phyloP scores from a whole-genome alignment of 176 grass and related monocot species.

The Carex parvula region DNA sequence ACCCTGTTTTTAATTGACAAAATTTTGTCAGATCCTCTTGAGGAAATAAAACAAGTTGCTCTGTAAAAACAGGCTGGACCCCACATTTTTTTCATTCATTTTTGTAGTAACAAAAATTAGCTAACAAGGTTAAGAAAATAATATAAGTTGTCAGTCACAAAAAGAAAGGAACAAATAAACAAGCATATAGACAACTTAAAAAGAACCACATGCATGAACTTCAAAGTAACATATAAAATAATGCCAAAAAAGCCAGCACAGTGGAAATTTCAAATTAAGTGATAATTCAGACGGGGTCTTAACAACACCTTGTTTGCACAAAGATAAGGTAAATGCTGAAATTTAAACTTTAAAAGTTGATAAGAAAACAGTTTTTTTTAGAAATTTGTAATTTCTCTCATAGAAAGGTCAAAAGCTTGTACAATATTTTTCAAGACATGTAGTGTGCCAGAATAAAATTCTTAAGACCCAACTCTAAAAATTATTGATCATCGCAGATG shows the following conservation, averaged over 20 bases:
- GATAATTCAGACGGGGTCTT: neutral
- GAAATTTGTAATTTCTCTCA: neutral
- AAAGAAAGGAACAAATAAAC: neutral
- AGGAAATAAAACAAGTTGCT: neutral
- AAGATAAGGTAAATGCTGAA: neutral
- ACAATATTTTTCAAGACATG: neutral
- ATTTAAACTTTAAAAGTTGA: neutral
- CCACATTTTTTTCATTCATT: neutral
- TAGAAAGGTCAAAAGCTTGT: neutral
- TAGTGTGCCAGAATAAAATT: neutral
- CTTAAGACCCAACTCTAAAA: neutral
- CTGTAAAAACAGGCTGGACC: neutral
- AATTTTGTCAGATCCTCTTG: neutral
- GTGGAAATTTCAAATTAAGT: neutral
- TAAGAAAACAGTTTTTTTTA: neutral
- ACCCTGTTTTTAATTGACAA: neutral
- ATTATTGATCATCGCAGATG: neutral
- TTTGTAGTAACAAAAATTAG: neutral
- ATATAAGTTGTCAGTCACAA: neutral
- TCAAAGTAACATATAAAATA: neutral
- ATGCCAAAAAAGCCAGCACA: neutral
- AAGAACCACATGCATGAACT: neutral
- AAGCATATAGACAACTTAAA: neutral
- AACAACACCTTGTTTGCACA: neutral
- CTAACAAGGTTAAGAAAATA: neutral